phyloP scores from a whole-genome alignment of 2,329 filamentous ascomycete species.

The Talaromyces funiculosus region DNA sequence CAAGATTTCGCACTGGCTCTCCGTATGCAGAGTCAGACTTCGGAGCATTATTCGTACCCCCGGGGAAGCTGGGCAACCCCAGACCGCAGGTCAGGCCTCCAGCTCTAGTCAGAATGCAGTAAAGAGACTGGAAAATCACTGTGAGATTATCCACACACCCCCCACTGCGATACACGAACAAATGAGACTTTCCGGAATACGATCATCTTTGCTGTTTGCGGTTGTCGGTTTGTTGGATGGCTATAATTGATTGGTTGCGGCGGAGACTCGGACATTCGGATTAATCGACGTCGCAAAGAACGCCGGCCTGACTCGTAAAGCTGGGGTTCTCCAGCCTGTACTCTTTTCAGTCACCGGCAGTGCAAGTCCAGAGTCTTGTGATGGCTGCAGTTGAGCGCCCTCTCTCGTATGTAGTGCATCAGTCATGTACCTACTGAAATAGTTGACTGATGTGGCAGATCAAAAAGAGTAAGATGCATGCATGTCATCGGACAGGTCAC shows the following conservation, averaged over 20 bases:
- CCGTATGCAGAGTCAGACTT: neutral
- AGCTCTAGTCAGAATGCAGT: neutral
- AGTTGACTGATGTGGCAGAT: neutral
- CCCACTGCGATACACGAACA: neutral
- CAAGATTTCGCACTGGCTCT: neutral
- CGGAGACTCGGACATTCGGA: neutral
- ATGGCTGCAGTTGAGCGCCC: neutral
- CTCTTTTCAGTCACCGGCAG: neutral
- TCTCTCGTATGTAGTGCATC: neutral
- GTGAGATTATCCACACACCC: neutral
- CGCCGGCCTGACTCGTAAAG: neutral
- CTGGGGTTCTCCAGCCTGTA: neutral
- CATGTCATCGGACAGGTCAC: neutral
- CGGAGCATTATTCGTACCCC: neutral
- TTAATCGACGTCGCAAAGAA: neutral
- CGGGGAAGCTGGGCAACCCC: neutral
- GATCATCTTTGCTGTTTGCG: constrained; percentile 6
- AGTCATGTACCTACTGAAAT: too few species aligned
- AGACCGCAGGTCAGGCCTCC: neutral
- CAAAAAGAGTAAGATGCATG: neutral
- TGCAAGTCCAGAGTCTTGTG: neutral
- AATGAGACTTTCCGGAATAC: constrained; percentile 1
- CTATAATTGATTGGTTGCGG: neutral
- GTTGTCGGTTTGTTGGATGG: neutral
- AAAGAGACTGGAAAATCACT: neutral